Evolutionary conservation across 164 flowering plant genomes (phyloP), one percentile per base, ranked within the genome.

Genomic region (Vitis labrusca): DNA sequence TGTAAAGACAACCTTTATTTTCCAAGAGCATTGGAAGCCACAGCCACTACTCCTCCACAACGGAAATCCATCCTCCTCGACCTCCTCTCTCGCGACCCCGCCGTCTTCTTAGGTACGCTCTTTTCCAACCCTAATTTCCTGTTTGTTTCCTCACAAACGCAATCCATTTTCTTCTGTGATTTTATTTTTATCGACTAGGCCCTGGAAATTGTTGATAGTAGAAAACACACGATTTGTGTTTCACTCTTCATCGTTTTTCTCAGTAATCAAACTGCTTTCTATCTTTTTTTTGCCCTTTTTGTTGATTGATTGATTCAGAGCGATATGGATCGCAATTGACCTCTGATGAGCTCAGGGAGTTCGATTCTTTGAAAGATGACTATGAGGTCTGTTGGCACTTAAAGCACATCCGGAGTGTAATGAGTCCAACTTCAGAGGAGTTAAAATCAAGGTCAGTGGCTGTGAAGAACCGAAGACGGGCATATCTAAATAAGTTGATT

Each of bases 321-420:
- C 76, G 99, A 17, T 95, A 93, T 63, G 99, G 99, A 9, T 64
- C 86, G 1, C 66, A 72, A 37, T 64, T 93, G 74, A 91, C 85
- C 0, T 64, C 27, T 1, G 85, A 83, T 50, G 99, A 95, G 80
- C 88, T 95, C 5, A 50, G 59, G 11, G 81, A 85, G 29, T 94
- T 94, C 52, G 94, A 94, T 58, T 69, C 71, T 3, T 70, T 91
- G 53, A 83, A 79, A 49, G 86, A 78, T 19, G 92, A 92, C 71
- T 94, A 94, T 61, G 97, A 94, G 76, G 61, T 94, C 44, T 83
- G 81, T 71, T 94, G 98, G 99, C 98, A 95, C 78, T 52, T 95
- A 54, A 89, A 78, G 51, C 86, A 79, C 32, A 75, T 93, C 1
- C 67, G 92, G 16, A 85, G 82, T 61, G 19, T 76, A 32, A 73